Base-by-base conservation (phyloP, 306 rosid species). In the Canavalia gladiata region DNA sequence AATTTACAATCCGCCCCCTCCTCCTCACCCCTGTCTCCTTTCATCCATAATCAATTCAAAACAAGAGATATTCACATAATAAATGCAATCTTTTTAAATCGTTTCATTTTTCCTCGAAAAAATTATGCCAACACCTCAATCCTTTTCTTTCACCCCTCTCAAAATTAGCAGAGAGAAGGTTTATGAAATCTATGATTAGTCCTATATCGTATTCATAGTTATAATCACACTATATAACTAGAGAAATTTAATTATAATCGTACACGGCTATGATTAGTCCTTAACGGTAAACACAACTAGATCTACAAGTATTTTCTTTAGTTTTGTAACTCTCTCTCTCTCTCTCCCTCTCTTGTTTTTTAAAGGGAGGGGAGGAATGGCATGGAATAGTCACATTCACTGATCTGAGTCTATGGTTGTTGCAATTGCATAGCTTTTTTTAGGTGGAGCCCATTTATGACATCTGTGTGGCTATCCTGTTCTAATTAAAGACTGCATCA, bases 321-420 rank as follows among this genome's bases (percentile, higher is more conserved):
- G 2, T 11, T n/a, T 65, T 39, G 30, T n/a, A 34, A 63, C 39
- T 59, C 11, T 31, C n/a, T 8, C n/a, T 55, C 12, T 6, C 3
- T 55, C 0, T 33, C 33, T 62, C 7, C 41, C 6, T 29, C 8
- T 45, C 41, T 29, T 18, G 25, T 18, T 41, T 66, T 18, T 66
- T 2, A 1, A 42, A 2, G 10, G 0, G 5, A 0, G 6, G 52
- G 13, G 33, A 42, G 82, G 68, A 82, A 85, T 64, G 55, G 71
- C 69, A 81, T 85, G 72, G 94, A 87, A 76, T 71, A 70, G 95
- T 91, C 92, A 83, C 89, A 81, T 81, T 89, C 78, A 41, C 6
- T 81, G 71, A 75, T 72, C 52, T 59, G 81, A 74, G 77, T 68
- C 80, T 85, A 86, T 84, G 86, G 75, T 79, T 58, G 80, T n/a